Conservation (phyloP, 345 rosid genomes). For the Carallia pectinifolia region DNA sequence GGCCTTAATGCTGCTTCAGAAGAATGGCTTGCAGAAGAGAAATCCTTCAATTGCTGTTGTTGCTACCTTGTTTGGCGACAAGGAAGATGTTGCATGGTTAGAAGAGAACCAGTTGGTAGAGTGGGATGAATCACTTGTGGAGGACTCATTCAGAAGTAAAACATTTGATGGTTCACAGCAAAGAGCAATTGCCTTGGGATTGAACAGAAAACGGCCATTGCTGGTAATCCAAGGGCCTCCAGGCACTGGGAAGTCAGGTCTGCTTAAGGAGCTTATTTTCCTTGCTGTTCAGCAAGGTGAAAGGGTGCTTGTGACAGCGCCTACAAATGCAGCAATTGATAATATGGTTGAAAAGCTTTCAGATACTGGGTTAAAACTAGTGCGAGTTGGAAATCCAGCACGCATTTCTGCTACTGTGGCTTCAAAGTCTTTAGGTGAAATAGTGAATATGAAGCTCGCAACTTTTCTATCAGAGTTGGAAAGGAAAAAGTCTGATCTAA, state of each 20-base stretch:
- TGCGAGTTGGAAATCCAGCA: conserved; percentile 94
- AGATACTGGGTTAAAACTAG: conserved; percentile 61
- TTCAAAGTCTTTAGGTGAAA: conserved; percentile 79
- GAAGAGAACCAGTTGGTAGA: conserved; percentile 54
- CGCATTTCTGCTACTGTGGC: conserved; percentile 84
- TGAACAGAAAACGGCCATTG: conserved; percentile 75
- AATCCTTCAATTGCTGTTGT: conserved; percentile 71
- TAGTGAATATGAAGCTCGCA: conserved; percentile 73
- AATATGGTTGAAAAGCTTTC: conserved; percentile 94
- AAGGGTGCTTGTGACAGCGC: conserved; percentile 91
- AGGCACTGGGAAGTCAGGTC: conserved; percentile 90
- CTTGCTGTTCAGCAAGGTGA: conserved; percentile 85
- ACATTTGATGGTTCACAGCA: conserved; percentile 67
- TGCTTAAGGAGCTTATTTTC: conserved; percentile 75
- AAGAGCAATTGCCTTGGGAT: conserved; percentile 67
- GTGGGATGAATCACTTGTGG: conserved; percentile 61
- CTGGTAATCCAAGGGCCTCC: conserved; percentile 94
- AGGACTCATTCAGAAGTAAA: conserved; percentile 39
- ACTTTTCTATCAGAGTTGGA: conserved; percentile 60
- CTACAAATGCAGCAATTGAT: conserved; percentile 96
- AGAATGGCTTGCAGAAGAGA: conserved; percentile 83
- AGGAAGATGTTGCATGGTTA: conserved; percentile 69
- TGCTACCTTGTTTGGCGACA: conserved; percentile 87
- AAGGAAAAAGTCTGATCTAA: conserved; percentile 84
- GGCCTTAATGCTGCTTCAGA: conserved; percentile 91